Base-by-base conservation (phyloP, 2,329 filamentous ascomycete genomes). In the Thelonectria olida region DNA sequence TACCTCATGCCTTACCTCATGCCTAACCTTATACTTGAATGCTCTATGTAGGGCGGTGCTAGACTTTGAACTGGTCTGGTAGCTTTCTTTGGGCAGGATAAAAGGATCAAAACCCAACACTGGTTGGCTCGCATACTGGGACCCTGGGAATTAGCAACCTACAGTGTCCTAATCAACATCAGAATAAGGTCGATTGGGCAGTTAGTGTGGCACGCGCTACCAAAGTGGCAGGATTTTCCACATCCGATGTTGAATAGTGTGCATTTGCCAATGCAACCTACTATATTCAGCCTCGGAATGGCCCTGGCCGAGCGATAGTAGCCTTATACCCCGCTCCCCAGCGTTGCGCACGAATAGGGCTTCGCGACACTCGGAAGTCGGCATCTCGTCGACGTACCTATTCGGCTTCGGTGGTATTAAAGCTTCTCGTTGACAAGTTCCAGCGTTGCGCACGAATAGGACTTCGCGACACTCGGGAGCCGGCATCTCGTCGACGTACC, bases 201-300 rank as follows among this genome's bases (percentile, higher is more conserved):
- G n/a, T n/a, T n/a, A n/a, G n/a, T n/a, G 34, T 36, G 56, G 36
- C 25, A 17, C 23, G 44, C 44, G 23, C 19, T 45, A 28, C 44
- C 28, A 31, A 19, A 28, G 13, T 31, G 4, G 7, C 27, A n/a
- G 31, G 6, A 23, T 38, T 51, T 51, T 34, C 55, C 48, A 52
- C 55, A 22, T 53, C 39, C 48, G 47, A 20, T n/a, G 23, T 39
- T 19, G 41, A 3, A 25, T 15, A 27, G 47, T 28, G 5, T 31
- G n/a, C 36, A 39, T 28, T 31, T 42, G 28, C 49, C 34, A 34
- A 42, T 56, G 36, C 36, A 13, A 56, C 54, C 34, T 56, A 49
- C 55, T 58, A 23, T 41, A 53, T 58, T 41, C 49, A 58, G 55
- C 49, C 27, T 53, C 55, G 55, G 55, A 58, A 53, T 23, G 20